Conservation (phyloP, 495 filamentous ascomycete species). For the Trichoderma virens region DNA sequence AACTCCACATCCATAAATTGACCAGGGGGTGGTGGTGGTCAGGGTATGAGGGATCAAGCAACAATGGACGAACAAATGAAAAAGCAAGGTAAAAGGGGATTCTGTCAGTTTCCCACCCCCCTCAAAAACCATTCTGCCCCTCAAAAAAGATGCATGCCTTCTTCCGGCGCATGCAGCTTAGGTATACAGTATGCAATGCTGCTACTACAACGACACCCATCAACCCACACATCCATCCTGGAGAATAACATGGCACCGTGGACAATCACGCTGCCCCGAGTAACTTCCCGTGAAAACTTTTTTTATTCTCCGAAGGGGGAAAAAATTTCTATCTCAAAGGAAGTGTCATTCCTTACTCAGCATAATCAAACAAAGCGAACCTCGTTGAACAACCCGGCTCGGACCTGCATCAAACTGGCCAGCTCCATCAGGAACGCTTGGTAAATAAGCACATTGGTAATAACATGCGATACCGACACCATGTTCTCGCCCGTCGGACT, state of each 20-base stretch:
- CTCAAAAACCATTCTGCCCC: neutral
- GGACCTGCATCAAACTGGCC: constrained; percentile 75
- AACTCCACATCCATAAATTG: neutral
- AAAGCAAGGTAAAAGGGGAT: neutral
- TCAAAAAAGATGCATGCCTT: neutral
- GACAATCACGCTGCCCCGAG: neutral
- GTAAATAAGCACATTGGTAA: constrained; percentile 70
- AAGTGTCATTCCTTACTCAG: neutral
- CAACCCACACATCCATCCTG: too few relatives aligned
- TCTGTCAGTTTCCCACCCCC: neutral
- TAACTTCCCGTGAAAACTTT: neutral
- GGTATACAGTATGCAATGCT: neutral
- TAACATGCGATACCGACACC: constrained; percentile 73
- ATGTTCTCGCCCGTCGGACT: constrained; percentile 31
- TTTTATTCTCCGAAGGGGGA: neutral
- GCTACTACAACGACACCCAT: neutral
- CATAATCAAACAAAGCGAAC: constrained; percentile 55
- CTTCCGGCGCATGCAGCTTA: neutral
- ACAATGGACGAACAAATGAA: neutral
- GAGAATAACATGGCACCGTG: too few relatives aligned
- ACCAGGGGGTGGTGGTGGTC: neutral
- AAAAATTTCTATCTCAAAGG: neutral
- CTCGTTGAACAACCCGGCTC: constrained; percentile 81
- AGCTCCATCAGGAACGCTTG: constrained; percentile 88
- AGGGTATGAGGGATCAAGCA: neutral